Evolutionary conservation across 345 rosid genomes (phyloP).

Genomic region (Mercurialis annua): DNA sequence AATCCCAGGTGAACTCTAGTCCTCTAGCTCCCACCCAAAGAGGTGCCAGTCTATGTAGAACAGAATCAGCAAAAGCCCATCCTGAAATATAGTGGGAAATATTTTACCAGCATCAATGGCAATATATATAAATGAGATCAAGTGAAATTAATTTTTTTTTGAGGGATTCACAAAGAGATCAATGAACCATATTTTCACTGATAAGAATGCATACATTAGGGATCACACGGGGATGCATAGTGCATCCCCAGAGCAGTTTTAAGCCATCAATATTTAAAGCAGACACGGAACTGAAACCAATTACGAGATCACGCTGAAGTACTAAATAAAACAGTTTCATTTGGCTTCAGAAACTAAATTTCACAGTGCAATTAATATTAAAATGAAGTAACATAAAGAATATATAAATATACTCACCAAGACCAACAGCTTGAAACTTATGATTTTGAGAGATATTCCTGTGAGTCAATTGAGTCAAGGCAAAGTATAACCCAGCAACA

Average conservation of each 20-base stretch:
- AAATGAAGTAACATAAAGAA: slow-evolving; percentile 16
- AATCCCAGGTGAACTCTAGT: slow-evolving; percentile 92
- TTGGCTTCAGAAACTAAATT: neutral
- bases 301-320: neutral
- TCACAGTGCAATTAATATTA: neutral
- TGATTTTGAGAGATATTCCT: slow-evolving; percentile 95
- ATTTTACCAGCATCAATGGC: neutral
- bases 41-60: slow-evolving; percentile 87
- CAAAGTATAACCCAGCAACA: slow-evolving; percentile 93
- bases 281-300: neutral
- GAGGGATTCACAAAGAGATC: neutral
- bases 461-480: slow-evolving; percentile 88
- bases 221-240: neutral
- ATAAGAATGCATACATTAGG: neutral
- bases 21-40: slow-evolving; percentile 98
- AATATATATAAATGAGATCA: neutral
- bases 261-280: neutral
- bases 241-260: neutral
- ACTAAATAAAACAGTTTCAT: neutral
- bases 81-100: slow-evolving; percentile 51
- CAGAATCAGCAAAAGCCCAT: slow-evolving; percentile 98
- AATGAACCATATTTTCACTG: no score
- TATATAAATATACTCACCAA: slow-evolving; percentile 49
- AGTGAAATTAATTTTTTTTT: neutral
- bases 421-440: slow-evolving; percentile 96